Base-by-base conservation (phyloP, 1,284 basidiomycete genomes). In the Neonothopanus nambi region DNA sequence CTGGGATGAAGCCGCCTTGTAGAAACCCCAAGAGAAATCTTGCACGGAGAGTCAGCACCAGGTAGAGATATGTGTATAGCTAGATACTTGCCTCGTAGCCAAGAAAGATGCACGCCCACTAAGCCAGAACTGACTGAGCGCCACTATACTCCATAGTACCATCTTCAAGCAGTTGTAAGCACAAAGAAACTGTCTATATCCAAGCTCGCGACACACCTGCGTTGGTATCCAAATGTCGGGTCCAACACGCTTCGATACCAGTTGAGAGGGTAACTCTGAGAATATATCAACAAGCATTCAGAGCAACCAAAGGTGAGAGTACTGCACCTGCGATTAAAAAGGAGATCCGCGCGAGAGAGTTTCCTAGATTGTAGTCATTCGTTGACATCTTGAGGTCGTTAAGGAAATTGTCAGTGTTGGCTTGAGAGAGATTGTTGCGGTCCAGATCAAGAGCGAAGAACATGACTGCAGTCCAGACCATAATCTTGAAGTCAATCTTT, bases 161-260 rank as follows among this genome's bases (percentile, higher is more conserved):
- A 82, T 80, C 76, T 82, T 57, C 5, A 18, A 43, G n/a, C 9
- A 18, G 9, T 30, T 42, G 15, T 24, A 24, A 37, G 17, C 20
- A 11, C 13, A 18, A 37, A n/a, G n/a, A n/a, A 28, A 13, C 21
- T 21, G 11, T 28, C 15, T 51, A 28, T 13, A 33, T n/a, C 18
- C 11, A 9, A 55, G 30, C 26, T 18, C 23, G 17, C 8, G 6
- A 58, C 64, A 55, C 62, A 81, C 81, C 67, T 87, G 85, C 21
- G 71, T 77, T 1, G 86, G 86, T 56, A 89, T 78, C 85, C 85
- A 90, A n/a, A 80, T 70, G 67, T 89, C 87, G 0, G 85, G 84
- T 0, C 85, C 85, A 35, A 88, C 70, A 21, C 84, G 75, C 65
- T 89, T 89, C 18, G 84, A 87, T 24, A 90, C 67, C 13, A 89